Conservation (phyloP, 1,284 basidiomycete species). For the Tylopilus sp. region DNA sequence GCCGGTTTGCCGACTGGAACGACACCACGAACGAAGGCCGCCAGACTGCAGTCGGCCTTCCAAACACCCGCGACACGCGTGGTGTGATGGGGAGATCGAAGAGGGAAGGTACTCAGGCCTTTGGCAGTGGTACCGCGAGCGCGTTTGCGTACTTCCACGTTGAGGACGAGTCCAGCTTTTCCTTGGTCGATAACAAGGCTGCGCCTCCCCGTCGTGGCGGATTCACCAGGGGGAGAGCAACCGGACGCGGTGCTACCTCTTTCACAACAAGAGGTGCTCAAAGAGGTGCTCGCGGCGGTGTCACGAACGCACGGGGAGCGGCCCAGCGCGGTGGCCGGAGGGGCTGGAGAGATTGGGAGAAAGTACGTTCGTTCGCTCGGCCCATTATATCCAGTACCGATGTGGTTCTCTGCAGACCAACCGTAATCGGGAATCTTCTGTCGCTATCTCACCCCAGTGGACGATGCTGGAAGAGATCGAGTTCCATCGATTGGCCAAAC, state of each 20-base stretch:
- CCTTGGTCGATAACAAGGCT: constrained; percentile 87
- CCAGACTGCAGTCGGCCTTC: constrained; percentile 49
- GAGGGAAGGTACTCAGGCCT: constrained; percentile 64
- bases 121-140: constrained; percentile 79
- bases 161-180: constrained; percentile 97
- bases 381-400: background rate
- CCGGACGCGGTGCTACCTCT: constrained; percentile 41
- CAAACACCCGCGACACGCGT: constrained; percentile 47
- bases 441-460: constrained; percentile 91
- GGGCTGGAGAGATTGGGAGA: constrained; percentile 95
- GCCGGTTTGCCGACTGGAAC: constrained; percentile 98
- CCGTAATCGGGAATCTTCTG: constrained; percentile 89
- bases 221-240: constrained; percentile 56
- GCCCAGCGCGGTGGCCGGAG: constrained; percentile 63
- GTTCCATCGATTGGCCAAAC: constrained; percentile 88
- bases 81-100: constrained; percentile 50
- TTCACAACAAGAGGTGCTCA: constrained; percentile 46
- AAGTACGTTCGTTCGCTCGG: constrained; percentile 46
- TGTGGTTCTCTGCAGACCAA: constrained; percentile 54
- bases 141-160: constrained; percentile 99
- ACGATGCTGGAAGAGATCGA: constrained; percentile 95
- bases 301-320: constrained; percentile 37
- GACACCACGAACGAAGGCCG: constrained; percentile 64
- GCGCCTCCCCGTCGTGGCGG: constrained; percentile 59
- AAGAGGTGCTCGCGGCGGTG: constrained; percentile 44